Evolutionary conservation across 2,329 filamentous ascomycete genomes (phyloP).

Genomic region (Thermothelomyces thermophilus): DNA sequence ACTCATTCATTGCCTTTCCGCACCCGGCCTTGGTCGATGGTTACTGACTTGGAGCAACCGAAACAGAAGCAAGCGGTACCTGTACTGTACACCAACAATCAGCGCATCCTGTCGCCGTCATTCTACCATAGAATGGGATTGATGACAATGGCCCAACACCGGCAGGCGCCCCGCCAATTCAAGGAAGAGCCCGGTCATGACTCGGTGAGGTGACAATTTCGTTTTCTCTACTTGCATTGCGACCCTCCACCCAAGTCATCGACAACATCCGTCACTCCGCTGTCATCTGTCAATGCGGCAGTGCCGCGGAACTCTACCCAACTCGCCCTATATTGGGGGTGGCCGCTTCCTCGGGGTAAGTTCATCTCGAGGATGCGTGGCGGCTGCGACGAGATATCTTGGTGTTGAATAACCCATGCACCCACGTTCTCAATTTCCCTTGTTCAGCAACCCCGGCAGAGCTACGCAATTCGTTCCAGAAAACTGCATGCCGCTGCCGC

Average conservation of each 20-base stretch:
- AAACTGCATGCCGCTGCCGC: slow-evolving; percentile 36
- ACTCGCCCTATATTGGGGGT: background rate
- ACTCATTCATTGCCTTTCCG: background rate
- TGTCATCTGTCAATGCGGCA: slow-evolving; percentile 11
- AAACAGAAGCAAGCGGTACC: background rate
- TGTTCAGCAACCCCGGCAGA: slow-evolving; percentile 15
- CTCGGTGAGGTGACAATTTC: slow-evolving; percentile 34
- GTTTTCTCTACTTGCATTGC: slow-evolving; percentile 7
- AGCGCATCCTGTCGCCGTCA: slow-evolving; percentile 1
- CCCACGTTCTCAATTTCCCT: slow-evolving; percentile 4
- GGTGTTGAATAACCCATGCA: slow-evolving; percentile 4
- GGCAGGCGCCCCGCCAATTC: slow-evolving; percentile 37
- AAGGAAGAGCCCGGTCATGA: slow-evolving; percentile 39
- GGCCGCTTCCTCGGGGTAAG: slow-evolving; percentile 5
- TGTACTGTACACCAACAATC: too few relatives aligned
- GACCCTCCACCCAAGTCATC: slow-evolving; percentile 14
- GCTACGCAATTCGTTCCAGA: slow-evolving; percentile 36
- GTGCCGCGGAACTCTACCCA: slow-evolving; percentile 3
- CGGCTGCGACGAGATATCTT: background rate
- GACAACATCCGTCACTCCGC: slow-evolving; percentile 11
- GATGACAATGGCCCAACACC: slow-evolving; percentile 41
- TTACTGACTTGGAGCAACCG: slow-evolving; percentile 2
- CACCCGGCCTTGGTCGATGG: background rate
- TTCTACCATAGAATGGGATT: slow-evolving; percentile 32
- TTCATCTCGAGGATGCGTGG: slow-evolving; percentile 9